These are phyloP conservation scores for Passiflora organensis DNA, from an alignment of 345 rosid genomes.

Conservation along the genomic window DNA sequence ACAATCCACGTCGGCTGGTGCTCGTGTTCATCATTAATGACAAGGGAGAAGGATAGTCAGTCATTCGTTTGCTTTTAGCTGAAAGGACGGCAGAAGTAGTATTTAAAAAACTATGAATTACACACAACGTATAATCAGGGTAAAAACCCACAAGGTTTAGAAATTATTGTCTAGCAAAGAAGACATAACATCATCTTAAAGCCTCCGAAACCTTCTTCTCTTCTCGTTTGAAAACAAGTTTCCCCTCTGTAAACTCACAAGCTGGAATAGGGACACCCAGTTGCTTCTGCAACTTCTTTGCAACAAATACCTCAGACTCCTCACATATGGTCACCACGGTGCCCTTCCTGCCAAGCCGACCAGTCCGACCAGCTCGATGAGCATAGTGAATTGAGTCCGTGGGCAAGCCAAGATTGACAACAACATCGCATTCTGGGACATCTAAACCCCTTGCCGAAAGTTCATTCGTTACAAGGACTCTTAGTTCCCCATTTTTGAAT, in stretches of 20 bases:
- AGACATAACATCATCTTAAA: conserved; percentile 9
- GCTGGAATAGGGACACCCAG: conserved; percentile 54
- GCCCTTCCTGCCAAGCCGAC: conserved; percentile 86
- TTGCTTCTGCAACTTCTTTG: conserved; percentile 85
- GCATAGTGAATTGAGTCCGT: conserved; percentile 77
- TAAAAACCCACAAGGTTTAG: neutral
- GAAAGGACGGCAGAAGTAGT: no score
- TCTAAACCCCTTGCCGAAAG: conserved; percentile 93
- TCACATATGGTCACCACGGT: conserved; percentile 80
- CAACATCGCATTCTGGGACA: conserved; percentile 85
- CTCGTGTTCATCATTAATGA: no score
- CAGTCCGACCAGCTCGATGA: conserved; percentile 88
- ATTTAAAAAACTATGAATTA: no score
- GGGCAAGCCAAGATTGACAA: conserved; percentile 79
- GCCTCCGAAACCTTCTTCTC: conserved; percentile 26
- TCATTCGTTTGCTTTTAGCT: no score
- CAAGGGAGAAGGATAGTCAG: no score
- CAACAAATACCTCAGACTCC: conserved; percentile 73
- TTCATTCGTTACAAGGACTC: conserved; percentile 83
- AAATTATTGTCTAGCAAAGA: neutral
- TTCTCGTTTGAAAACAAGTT: conserved; percentile 53
- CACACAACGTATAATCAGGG: no score
- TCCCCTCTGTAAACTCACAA: conserved; percentile 85
- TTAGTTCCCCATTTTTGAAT: conserved; percentile 80
- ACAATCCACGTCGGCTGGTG: no score